phyloP scores from a whole-genome alignment of 2,329 filamentous ascomycete species.

The Diplodia mutila region DNA sequence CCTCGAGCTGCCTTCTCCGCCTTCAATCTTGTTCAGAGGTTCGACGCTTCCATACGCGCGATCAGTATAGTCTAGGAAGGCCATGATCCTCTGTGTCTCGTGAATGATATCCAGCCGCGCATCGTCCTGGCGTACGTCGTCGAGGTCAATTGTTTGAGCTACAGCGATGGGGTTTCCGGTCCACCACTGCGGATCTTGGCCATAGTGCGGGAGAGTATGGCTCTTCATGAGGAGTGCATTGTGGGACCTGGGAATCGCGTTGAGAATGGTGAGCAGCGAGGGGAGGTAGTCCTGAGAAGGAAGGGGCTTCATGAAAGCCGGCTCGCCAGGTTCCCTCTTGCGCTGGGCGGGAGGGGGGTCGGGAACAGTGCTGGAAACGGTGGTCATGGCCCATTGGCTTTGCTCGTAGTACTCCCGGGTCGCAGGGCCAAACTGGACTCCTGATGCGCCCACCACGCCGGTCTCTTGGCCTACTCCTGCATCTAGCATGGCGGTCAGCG shows the following conservation, averaged over 20 bases:
- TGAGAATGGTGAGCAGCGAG: conserved; percentile 63
- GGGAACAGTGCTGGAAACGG: conserved; percentile 53
- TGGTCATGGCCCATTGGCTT: conserved; percentile 59
- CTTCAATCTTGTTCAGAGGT: conserved; percentile 52
- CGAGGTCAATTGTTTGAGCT: conserved; percentile 52
- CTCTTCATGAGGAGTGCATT: conserved; percentile 54
- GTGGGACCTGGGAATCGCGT: conserved; percentile 62
- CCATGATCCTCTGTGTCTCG: conserved; percentile 65
- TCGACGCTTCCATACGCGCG: conserved; percentile 63
- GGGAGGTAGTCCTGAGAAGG: conserved; percentile 59
- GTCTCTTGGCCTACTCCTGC: conserved; percentile 52
- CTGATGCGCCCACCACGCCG: conserved; percentile 51
- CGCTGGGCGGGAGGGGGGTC: conserved; percentile 58
- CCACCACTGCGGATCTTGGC: conserved; percentile 64
- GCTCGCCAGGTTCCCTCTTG: conserved; percentile 53
- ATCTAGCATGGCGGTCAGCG: conserved; percentile 15
- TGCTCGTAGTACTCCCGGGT: conserved; percentile 59
- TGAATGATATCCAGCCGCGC: conserved; percentile 54
- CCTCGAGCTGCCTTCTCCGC: conserved; percentile 36
- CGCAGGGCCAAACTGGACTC: conserved; percentile 56
- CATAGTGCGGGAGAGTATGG: conserved; percentile 49
- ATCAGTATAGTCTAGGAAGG: conserved; percentile 61
- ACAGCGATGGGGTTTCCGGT: conserved; percentile 57
- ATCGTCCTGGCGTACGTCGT: conserved; percentile 43
- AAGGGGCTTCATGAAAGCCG: conserved; percentile 62